Evolutionary conservation across 768 basidiomycete species (phyloP).

Genomic region (Tulasnella sp.): DNA sequence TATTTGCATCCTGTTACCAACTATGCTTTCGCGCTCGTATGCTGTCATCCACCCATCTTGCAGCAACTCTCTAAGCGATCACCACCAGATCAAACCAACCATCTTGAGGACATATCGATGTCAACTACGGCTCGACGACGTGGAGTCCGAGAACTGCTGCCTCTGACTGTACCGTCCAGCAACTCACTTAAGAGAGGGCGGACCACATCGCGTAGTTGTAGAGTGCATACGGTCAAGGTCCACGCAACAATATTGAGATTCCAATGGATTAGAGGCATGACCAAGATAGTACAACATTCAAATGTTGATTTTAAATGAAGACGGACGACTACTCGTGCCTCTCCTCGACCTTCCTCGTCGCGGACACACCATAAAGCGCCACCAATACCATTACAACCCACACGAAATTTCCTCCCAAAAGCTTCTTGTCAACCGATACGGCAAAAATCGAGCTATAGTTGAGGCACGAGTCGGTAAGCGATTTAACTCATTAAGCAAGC

Average conservation of each 20-base stretch:
- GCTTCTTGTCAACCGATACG: constrained; percentile 1
- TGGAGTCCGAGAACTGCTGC: too few relatives aligned
- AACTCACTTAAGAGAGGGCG: too few relatives aligned
- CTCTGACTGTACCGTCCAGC: too few relatives aligned
- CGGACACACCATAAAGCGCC: background rate
- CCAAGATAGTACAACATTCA: background rate
- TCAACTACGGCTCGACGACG: too few relatives aligned
- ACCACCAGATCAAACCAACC: background rate
- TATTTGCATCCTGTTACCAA: background rate
- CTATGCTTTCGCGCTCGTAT: background rate
- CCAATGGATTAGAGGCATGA: background rate
- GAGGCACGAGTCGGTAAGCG: background rate
- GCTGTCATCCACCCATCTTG: background rate
- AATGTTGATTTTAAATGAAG: background rate
- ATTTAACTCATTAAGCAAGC: background rate
- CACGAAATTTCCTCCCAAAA: background rate
- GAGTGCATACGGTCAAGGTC: too few relatives aligned
- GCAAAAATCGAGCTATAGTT: constrained; percentile 1
- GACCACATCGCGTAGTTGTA: too few relatives aligned
- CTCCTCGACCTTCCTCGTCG: background rate
- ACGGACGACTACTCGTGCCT: background rate
- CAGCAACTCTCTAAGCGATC: background rate
- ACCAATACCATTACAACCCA: background rate
- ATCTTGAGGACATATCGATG: background rate
- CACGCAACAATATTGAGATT: too few relatives aligned